Conservation (phyloP, 768 basidiomycete species). For the Psilocybe tampanensis region DNA sequence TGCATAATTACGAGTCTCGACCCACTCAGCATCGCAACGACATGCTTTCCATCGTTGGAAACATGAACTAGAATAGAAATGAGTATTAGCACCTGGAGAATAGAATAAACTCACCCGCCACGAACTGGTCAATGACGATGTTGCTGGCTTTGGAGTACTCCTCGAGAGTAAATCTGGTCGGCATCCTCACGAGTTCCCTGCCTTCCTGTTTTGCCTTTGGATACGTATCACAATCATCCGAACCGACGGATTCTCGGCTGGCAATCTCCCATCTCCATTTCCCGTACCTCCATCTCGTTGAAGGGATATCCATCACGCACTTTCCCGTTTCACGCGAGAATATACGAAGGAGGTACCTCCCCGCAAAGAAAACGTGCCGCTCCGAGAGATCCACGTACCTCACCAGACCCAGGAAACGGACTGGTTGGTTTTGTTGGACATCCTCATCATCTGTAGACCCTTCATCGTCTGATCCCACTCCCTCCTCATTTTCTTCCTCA, state of each 20-base stretch:
- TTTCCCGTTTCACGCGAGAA: constrained; percentile 52
- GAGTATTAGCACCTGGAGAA: background rate
- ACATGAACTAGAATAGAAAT: constrained; percentile 39
- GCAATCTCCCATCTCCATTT: constrained; percentile 34
- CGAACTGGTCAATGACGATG: constrained; percentile 42
- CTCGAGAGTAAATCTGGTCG: constrained; percentile 11
- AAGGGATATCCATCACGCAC: constrained; percentile 45
- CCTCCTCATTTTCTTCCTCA: background rate
- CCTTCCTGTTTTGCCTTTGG: constrained; percentile 11
- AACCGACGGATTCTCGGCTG: background rate
- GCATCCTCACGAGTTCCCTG: constrained; percentile 15
- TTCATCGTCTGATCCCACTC: background rate
- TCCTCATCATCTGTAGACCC: constrained; percentile 11
- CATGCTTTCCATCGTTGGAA: constrained; percentile 50
- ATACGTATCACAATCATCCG: constrained; percentile 2
- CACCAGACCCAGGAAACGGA: constrained; percentile 38
- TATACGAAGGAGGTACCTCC: constrained; percentile 46
- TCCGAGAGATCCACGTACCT: constrained; percentile 69
- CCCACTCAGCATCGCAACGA: constrained; percentile 39
- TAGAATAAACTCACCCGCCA: constrained; percentile 41
- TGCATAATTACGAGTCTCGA: constrained; percentile 45
- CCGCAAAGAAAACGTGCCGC: constrained; percentile 63
- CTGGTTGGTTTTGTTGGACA: constrained; percentile 5
- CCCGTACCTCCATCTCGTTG: constrained; percentile 34
- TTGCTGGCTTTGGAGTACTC: constrained; percentile 3